Evolutionary conservation across 257 asterid species (phyloP).

Genomic region (Nicotiana undulata): DNA sequence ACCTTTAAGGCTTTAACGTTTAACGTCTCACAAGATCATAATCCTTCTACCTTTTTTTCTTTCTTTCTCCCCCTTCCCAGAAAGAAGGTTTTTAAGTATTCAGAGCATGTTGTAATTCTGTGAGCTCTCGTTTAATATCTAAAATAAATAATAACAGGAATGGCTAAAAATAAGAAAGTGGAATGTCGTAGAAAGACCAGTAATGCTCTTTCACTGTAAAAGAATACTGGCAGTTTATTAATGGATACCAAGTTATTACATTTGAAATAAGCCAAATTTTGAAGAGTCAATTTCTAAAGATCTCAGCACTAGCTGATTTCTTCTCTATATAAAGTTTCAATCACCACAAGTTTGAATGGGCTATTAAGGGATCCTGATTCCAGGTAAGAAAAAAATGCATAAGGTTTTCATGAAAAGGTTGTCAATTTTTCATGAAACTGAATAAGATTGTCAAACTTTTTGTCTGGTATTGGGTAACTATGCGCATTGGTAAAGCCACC

Average conservation of each 20-base stretch:
- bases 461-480: no score
- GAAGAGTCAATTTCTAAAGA: neutral
- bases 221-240: neutral
- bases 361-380: neutral
- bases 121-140: neutral
- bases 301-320: neutral
- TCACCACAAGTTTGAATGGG: neutral
- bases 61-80: neutral
- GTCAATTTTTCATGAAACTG: neutral
- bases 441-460: no score
- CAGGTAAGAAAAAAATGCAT: neutral
- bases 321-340: neutral
- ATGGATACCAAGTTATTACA: neutral
- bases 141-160: neutral
- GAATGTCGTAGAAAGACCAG: neutral
- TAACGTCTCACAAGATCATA: neutral
- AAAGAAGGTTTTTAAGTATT: neutral
- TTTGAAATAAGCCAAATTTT: neutral
- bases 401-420: neutral
- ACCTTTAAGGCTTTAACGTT: neutral
- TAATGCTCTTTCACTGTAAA: neutral
- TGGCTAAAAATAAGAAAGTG: neutral
- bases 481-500: no score
- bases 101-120: neutral
- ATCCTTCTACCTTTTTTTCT: neutral